Evolutionary conservation across 257 asterid genomes (phyloP), one percentile per base, ranked within the genome.

Genomic region (Nicotiana tabacum): DNA sequence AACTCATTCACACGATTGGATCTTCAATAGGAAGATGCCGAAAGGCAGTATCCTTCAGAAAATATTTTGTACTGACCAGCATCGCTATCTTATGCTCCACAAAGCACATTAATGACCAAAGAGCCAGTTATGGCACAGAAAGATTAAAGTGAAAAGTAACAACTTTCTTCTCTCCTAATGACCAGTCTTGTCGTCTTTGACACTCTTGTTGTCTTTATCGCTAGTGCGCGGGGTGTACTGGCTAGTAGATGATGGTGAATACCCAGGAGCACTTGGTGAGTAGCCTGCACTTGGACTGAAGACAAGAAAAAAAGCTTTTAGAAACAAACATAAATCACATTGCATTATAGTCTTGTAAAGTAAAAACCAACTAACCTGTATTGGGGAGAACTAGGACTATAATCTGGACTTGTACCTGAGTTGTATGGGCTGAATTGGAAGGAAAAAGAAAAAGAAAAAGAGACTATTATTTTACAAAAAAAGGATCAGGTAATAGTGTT

Each of bases 191-290:
- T 88, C 91, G 66, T 91, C 91, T 91, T 90, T 89, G 3, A 87
- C 89, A 77, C 93, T 92, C 87, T 88, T 92, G 65, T 91, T 91
- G 32, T 92, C 95, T 74, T 58, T 86, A 16, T 91, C 97, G 43
- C 88, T 90, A 9, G 88, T 88, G 24, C 86, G 90, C 30, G 98
- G 93, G 32, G 97, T 94, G 91, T 89, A 93, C 84, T 96, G 98
- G 87, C 97, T 90, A 33, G 98, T 88, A 61, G 99, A 90, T 13
- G 98, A 90, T 4, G 99, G 99, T 51, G 98, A 94, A 83, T 96
- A 92, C 70, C 98, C 99, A 30, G 99, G 98, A 56, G 94, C 95
- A 83, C 96, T 96, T 6, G 98, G 99, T 33, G 99, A 96, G 88
- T 96, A 96, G 43, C 98, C 99, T 83, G 95, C 97, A 87, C 98